Conservation (phyloP, 441 rosid genomes). For the Raphanus hybrid region DNA sequence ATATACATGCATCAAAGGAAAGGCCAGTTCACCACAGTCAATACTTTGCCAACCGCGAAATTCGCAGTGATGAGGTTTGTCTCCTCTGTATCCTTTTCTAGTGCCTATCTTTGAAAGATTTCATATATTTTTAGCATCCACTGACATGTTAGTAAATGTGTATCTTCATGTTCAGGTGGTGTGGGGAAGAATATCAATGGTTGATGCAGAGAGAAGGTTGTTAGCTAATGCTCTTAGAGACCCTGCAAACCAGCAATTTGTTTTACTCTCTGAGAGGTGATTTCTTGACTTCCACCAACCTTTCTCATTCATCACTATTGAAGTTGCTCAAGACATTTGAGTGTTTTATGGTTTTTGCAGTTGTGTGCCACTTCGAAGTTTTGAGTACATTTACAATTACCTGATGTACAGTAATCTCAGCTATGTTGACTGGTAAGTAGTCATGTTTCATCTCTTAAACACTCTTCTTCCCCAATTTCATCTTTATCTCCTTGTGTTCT, state of each 20-base stretch:
- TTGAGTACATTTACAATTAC: conserved; percentile 84
- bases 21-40: conserved; percentile 81
- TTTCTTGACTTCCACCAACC: not conserved
- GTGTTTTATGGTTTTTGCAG: conserved; percentile 51
- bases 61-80: conserved; percentile 78
- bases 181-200: conserved; percentile 97
- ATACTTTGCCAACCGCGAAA: conserved; percentile 75
- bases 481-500: conserved; percentile 12
- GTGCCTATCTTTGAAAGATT: not conserved
- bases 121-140: not conserved
- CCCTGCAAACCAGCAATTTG: conserved; percentile 91
- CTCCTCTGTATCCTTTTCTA: not conserved
- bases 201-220: conserved; percentile 94
- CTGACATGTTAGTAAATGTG: not conserved
- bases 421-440: conserved; percentile 78
- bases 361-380: conserved; percentile 85
- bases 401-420: conserved; percentile 84
- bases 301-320: conserved; percentile 5
- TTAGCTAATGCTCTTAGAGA: conserved; percentile 83
- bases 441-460: conserved; percentile 3
- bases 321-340: conserved; percentile 9
- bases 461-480: not conserved
- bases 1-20: conserved; percentile 88
- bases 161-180: conserved; percentile 57
- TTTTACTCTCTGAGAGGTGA: conserved; percentile 91